Evolutionary conservation across 2,329 filamentous ascomycete genomes (phyloP), one percentile per base, ranked within the genome.

Genomic region (Hypomyces perniciosus): DNA sequence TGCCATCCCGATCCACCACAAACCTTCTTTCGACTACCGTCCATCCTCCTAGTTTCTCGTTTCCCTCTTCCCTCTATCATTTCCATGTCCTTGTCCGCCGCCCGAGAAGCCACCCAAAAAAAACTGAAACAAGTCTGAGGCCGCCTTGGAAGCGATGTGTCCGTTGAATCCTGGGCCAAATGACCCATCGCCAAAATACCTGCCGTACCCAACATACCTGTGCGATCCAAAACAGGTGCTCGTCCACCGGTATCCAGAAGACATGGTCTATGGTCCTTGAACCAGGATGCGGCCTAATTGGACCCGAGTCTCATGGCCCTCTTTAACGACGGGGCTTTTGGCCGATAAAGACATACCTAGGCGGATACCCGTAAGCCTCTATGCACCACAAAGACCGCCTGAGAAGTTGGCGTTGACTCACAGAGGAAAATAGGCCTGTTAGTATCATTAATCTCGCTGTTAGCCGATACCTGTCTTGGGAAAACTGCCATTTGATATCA

Each of bases 281-380:
- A 20, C 20, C 20, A 20, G 20, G 20, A 20, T 20, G 20, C 20
- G 20, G 20, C 20, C 20, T 20, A 20, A 20, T 20, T 20, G 20
- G 20, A 20, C 20, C 20, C 20, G 20, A 20, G 20, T 20, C 20
- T 20, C 20, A 20, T 20, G 20, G 20, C 20, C 20, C 20, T 20
- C 20, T 20, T 52, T 30, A 48, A 12, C 12, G 50, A 37, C 7
- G 50, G 26, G 51, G 76, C 56, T 84, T 85, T 55, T 74, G 73
- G 45, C 81, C 81, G 57, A 84, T 83, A 56, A 79, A 83, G 35
- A 84, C 77, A 61, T 84, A 83, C 56, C 80, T 83, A 52, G 50
- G 13, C 28, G 51, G 47, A 47, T 41, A 41, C 52, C 37, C 13
- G 37, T 54, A 40, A 55, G 55, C 44, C 29, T 26, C 34, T 30